A percentile compares a stretch with the other conserved stretches of the same genome.
These are phyloP conservation scores for Zygosaccharomyces sapae DNA, from an alignment of 1,139 yeast genomes.

Conservation along the genomic window DNA sequence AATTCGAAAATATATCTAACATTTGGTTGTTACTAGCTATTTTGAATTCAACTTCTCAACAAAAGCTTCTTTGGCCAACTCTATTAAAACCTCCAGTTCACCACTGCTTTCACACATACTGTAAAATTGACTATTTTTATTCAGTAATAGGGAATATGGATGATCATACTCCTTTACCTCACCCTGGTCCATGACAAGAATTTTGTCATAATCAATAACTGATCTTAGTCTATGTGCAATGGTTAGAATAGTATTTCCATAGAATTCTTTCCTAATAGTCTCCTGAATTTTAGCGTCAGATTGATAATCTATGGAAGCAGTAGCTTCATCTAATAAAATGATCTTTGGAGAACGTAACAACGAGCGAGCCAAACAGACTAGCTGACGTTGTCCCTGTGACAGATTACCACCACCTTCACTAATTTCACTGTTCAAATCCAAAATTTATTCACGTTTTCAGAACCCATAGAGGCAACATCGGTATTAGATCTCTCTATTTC, in stretches of 20 bases:
- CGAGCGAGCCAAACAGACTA: conserved; percentile 89
- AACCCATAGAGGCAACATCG: conserved; percentile 31
- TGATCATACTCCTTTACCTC: conserved; percentile 84
- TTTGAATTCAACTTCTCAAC: conserved; percentile 34
- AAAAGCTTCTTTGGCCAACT: conserved; percentile 62
- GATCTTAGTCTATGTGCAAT: conserved; percentile 95
- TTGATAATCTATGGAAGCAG: conserved; percentile 91
- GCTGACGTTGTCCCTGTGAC: conserved; percentile 95
- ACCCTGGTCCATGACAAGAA: conserved; percentile 93
- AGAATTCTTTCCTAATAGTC: conserved; percentile 84
- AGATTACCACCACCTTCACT: conserved; percentile 88
- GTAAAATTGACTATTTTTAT: conserved; percentile 64
- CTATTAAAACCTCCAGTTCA: conserved; percentile 72
- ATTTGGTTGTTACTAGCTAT: conserved; percentile 4
- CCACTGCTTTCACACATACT: conserved; percentile 94
- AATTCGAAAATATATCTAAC: neutral
- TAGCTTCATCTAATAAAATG: conserved; percentile 88
- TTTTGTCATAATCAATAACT: conserved; percentile 89
- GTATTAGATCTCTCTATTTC: conserved; percentile 19
- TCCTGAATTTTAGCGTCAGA: conserved; percentile 88
- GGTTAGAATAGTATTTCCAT: conserved; percentile 77
- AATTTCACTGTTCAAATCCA: conserved; percentile 60
- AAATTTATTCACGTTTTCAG: conserved; percentile 77
- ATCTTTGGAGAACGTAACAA: conserved; percentile 81
- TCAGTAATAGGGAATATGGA: conserved; percentile 68